Percentiles rank a stretch among this genome's conserved stretches.
Evolutionary conservation across 202 grass and related monocot species (phyloP).

Genomic region (Brachypodium distachyon): DNA sequence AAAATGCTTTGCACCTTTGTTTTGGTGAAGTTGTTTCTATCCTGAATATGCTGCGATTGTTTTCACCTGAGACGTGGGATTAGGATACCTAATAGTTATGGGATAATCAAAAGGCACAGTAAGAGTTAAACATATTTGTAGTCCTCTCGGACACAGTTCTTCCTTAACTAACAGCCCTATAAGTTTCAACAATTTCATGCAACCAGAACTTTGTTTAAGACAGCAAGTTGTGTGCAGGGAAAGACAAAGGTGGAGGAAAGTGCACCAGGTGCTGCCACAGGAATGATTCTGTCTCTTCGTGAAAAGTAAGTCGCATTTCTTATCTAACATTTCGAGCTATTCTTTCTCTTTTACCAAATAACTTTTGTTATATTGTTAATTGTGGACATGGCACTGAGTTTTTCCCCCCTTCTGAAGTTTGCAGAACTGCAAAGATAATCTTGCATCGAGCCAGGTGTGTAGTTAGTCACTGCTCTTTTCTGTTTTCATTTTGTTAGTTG

Average conservation of each 20-base stretch:
- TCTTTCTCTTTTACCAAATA: background rate
- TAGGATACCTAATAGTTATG: background rate
- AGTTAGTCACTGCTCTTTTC: background rate
- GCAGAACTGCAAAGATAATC: slow-evolving; percentile 89
- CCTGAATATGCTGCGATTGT: background rate
- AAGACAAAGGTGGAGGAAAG: slow-evolving; percentile 83
- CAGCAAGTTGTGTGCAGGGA: slow-evolving; percentile 36
- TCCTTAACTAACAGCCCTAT: background rate
- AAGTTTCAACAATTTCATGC: background rate
- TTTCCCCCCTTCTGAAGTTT: slow-evolving; percentile 40
- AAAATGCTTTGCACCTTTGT: background rate
- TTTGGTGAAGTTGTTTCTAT: background rate
- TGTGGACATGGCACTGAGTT: slow-evolving; percentile 1
- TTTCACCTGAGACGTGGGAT: background rate
- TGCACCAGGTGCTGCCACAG: slow-evolving; percentile 83
- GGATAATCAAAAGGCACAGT: background rate
- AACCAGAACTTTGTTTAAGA: background rate
- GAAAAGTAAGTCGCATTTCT: slow-evolving; percentile 55
- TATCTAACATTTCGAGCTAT: background rate
- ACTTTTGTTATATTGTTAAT: background rate
- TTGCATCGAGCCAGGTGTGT: slow-evolving; percentile 75
- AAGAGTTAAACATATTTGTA: background rate
- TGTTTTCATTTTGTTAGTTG: slow-evolving; percentile 14
- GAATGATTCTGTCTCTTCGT: slow-evolving; percentile 96
- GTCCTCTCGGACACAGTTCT: background rate